phyloP scores from a whole-genome alignment of 1,284 basidiomycete species.

The Athelia psychrophila region DNA sequence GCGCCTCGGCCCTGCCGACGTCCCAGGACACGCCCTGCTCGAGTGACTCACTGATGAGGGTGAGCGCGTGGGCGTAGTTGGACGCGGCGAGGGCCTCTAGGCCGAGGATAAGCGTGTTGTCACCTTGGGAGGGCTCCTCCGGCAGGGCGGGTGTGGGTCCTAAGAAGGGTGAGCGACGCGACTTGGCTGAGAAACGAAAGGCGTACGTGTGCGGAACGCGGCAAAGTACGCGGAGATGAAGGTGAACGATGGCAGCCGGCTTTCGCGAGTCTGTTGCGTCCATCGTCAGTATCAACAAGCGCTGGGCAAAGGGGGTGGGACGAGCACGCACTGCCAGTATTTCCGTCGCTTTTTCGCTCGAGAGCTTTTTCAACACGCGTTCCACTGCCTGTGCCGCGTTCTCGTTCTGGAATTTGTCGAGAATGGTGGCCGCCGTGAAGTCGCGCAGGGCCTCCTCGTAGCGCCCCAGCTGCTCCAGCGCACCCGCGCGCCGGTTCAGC shows the following conservation, averaged over 20 bases:
- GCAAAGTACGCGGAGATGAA: slow-evolving; percentile 97
- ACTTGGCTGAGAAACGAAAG: slow-evolving; percentile 2
- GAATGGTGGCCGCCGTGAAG: slow-evolving; percentile 93
- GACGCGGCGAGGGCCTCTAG: slow-evolving; percentile 83
- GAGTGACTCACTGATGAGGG: slow-evolving; percentile 83
- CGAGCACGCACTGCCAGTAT: slow-evolving; percentile 54
- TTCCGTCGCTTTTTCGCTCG: slow-evolving; percentile 69
- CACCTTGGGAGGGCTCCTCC: slow-evolving; percentile 76
- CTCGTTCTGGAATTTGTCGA: slow-evolving; percentile 91
- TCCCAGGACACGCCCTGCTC: slow-evolving; percentile 86
- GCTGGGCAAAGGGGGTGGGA: not conserved
- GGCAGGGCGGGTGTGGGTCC: slow-evolving; percentile 74
- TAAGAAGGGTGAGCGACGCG: slow-evolving; percentile 24
- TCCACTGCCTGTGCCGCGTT: slow-evolving; percentile 82
- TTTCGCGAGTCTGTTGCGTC: slow-evolving; percentile 67
- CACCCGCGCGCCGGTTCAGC: slow-evolving; percentile 88
- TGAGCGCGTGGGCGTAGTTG: slow-evolving; percentile 85
- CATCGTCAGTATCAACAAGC: slow-evolving; percentile 6
- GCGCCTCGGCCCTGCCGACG: slow-evolving; percentile 79
- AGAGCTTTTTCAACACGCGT: slow-evolving; percentile 86
- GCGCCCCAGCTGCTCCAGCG: slow-evolving; percentile 77
- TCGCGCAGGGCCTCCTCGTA: slow-evolving; percentile 86
- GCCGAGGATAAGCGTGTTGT: slow-evolving; percentile 80
- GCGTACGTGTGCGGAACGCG: slow-evolving; percentile 87
- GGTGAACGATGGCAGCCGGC: slow-evolving; percentile 84